Conservation (phyloP, 441 rosid species). For the Adansonia gregorii region DNA sequence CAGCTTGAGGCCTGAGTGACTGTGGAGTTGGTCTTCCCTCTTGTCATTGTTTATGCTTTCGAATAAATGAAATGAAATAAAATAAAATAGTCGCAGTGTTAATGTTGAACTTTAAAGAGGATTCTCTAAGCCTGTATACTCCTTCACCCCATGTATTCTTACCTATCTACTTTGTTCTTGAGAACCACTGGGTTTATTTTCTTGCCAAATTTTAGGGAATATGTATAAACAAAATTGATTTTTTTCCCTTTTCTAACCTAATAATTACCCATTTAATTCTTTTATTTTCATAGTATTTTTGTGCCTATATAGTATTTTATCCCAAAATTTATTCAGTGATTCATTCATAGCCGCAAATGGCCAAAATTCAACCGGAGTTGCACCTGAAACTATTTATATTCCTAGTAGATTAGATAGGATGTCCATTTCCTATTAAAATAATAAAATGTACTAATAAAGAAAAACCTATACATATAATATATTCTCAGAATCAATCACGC, state of each 20-base stretch:
- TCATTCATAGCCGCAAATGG: conserved; percentile 26
- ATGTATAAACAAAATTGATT: too few species aligned
- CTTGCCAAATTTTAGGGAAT: conserved; percentile 1
- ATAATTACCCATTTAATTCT: too few species aligned
- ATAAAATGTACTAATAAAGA: neutral
- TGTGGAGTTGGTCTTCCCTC: conserved; percentile 44
- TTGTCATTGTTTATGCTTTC: conserved; percentile 41
- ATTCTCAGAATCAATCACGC: neutral
- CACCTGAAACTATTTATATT: neutral
- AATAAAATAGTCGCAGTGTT: neutral
- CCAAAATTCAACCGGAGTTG: conserved; percentile 11
- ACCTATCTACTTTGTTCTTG: conserved; percentile 38
- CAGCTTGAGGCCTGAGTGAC: conserved; percentile 36
- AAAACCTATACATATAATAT: neutral
- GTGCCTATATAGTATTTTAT: too few species aligned
- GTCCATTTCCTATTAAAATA: conserved; percentile 1
- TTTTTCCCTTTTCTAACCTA: too few species aligned
- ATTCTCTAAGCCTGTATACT: conserved; percentile 41
- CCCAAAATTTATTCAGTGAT: neutral
- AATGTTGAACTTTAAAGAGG: conserved; percentile 41
- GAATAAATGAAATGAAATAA: conserved; percentile 38
- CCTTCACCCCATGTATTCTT: conserved; percentile 36
- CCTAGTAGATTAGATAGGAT: neutral
- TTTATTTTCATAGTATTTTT: too few species aligned
- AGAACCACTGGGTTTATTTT: conserved; percentile 40